Base-by-base conservation (phyloP, 202 grass and related monocot genomes). In the Elaeis oleifera region DNA sequence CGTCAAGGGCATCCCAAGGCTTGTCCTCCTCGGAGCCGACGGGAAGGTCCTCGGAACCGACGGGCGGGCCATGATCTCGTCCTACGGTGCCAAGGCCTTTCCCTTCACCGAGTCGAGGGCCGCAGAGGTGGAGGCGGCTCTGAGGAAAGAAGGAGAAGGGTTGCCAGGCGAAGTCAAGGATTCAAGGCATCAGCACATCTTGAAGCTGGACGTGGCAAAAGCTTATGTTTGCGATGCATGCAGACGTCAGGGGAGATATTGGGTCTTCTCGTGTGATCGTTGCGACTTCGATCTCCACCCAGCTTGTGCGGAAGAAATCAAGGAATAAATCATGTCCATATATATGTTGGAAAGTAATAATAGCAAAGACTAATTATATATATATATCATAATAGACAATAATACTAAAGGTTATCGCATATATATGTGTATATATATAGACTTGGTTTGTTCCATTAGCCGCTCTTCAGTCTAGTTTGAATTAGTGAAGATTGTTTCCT, bases 161-260 rank as follows among this genome's bases (percentile, higher is more conserved):
- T 75, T 74, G 51, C 74, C 55, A 8, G 53, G 17, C 19, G 55
- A 16, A 25, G 36, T 81, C 49, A 81, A 53, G 26, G 65, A 81
- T 71, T 60, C 59, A 1, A 53, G 64, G 15, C 83, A 81, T 25
- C 18, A 31, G 20, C 83, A 86, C 56, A 39, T 49, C 60, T 73
- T 86, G 36, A 80, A 78, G 18, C 55, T 81, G 51, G 83, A 86
- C 25, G 71, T 71, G 64, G 65, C 78, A 26, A 71, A 67, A n/a
- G 69, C 51, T 56, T 81, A 81, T 78, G 55, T 81, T 5, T 86
- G 83, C 56, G 83, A 86, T 64, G 60, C 59, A 14, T 81, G 83
- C 74, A 62, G 32, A 17, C 14, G 21, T 17, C 19, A 20, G 22
- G 78, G 84, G 17, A 64, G 67, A 31, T 51, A 69, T 23, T 87